These are phyloP conservation scores for Pseudocercospora fuligena DNA, from an alignment of 2,329 filamentous ascomycete genomes.

Conservation along the genomic window DNA sequence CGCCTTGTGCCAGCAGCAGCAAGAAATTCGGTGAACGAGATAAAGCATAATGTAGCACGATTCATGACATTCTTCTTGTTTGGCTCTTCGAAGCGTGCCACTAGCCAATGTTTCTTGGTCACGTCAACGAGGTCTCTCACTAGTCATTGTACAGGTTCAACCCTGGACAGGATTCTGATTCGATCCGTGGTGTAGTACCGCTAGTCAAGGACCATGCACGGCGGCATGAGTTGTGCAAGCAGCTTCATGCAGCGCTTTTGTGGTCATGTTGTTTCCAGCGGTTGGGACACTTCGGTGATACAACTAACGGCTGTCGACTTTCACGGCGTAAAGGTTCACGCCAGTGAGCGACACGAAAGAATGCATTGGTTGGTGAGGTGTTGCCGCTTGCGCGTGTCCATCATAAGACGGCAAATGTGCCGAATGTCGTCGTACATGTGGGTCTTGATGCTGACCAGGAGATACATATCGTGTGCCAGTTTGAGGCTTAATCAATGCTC, in stretches of 20 bases:
- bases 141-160: not conserved
- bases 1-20: slow-evolving; percentile 15
- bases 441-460: too few species aligned
- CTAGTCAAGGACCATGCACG: not conserved
- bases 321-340: slow-evolving; percentile 6
- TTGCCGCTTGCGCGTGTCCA: slow-evolving; percentile 6
- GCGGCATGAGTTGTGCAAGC: not conserved
- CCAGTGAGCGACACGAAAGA: not conserved
- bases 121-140: slow-evolving; percentile 23
- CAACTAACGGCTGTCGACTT: slow-evolving; percentile 7
- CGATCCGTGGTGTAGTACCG: not conserved
- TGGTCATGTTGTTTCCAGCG: not conserved
- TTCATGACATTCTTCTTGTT: not conserved
- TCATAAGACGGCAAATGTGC: not conserved
- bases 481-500: too few species aligned
- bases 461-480: too few species aligned
- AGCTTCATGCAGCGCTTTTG: too few species aligned
- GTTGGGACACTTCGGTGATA: not conserved
- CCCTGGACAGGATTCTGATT: not conserved
- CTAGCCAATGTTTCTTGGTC: slow-evolving; percentile 18
- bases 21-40: slow-evolving; percentile 4
- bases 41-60: not conserved
- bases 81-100: slow-evolving; percentile 16
- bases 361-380: not conserved
- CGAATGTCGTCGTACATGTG: not conserved